Evolutionary conservation across 768 basidiomycete species (phyloP).

Genomic region (Tephrocybe sp.): DNA sequence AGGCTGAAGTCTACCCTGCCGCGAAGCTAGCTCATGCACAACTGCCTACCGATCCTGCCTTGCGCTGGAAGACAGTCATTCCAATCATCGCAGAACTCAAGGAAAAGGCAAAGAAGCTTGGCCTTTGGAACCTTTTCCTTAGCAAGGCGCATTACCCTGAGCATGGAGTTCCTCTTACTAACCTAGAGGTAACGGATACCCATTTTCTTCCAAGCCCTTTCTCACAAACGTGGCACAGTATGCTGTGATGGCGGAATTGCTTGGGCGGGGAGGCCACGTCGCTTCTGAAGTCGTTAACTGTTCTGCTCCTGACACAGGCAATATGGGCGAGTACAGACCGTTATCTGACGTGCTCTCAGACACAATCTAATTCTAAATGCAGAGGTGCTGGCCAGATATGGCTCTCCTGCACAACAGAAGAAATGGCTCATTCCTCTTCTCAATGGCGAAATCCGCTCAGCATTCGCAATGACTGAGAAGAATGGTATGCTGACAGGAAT

Average conservation of each 20-base stretch:
- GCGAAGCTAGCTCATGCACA: conserved; percentile 75
- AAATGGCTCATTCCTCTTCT: conserved; percentile 87
- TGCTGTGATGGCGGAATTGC: conserved; percentile 94
- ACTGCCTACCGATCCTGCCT: conserved; percentile 67
- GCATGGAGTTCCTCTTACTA: conserved; percentile 85
- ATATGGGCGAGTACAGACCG: conserved; percentile 71
- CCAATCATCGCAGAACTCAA: conserved; percentile 84
- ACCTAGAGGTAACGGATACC: conserved; percentile 71
- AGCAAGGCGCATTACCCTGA: conserved; percentile 92
- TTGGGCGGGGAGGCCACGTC: conserved; percentile 80
- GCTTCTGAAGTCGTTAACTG: conserved; percentile 91
- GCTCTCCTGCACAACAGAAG: conserved; percentile 86
- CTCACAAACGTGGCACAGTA: conserved; percentile 50
- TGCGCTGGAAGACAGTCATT: conserved; percentile 83
- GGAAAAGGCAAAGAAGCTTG: conserved; percentile 79
- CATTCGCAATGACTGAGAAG: conserved; percentile 97
- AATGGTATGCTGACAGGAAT: conserved; percentile 48
- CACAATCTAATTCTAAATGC: conserved; percentile 14
- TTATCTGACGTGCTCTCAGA: neutral
- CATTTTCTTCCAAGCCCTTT: neutral
- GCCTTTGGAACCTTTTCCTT: conserved; percentile 97
- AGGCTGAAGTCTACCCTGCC: conserved; percentile 91
- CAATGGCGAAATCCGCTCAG: conserved; percentile 89
- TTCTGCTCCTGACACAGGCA: conserved; percentile 95
- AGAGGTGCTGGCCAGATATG: conserved; percentile 98